Conservation (phyloP, 176 grass and related monocot species). For the Poa pratensis region DNA sequence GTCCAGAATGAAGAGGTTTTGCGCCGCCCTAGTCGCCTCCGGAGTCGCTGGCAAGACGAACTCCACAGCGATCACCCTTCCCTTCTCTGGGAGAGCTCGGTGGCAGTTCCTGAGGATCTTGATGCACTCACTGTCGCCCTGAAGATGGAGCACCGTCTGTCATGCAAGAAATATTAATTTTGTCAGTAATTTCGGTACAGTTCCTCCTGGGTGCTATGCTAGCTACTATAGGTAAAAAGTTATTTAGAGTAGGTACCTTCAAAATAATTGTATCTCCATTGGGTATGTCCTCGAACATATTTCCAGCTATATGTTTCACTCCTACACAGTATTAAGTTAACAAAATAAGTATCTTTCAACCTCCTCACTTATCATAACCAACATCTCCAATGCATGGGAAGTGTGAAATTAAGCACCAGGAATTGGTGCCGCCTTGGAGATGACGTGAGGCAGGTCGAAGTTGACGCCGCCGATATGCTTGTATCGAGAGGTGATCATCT, state of each 20-base stretch:
- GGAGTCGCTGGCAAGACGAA: neutral
- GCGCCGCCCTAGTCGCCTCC: neutral
- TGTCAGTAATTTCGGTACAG: too few species aligned
- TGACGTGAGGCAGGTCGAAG: neutral
- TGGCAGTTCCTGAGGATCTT: conserved; percentile 24
- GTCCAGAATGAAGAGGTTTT: neutral
- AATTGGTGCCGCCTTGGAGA: neutral
- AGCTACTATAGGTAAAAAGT: too few species aligned
- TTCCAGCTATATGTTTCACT: neutral
- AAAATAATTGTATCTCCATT: neutral
- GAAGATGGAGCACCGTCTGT: neutral
- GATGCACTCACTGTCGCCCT: neutral
- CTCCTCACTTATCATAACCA: too few species aligned
- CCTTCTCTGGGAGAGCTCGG: neutral
- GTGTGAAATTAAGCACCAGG: neutral
- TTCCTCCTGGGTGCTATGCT: too few species aligned
- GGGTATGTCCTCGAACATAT: neutral
- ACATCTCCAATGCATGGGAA: too few species aligned
- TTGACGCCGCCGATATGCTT: neutral
- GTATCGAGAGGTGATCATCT: neutral
- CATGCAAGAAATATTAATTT: neutral
- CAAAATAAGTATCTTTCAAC: too few species aligned
- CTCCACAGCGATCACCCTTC: conserved; percentile 1
- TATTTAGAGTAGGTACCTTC: neutral
- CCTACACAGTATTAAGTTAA: neutral